Conservation (phyloP, 345 rosid genomes). For the Rhizophora mangle region DNA sequence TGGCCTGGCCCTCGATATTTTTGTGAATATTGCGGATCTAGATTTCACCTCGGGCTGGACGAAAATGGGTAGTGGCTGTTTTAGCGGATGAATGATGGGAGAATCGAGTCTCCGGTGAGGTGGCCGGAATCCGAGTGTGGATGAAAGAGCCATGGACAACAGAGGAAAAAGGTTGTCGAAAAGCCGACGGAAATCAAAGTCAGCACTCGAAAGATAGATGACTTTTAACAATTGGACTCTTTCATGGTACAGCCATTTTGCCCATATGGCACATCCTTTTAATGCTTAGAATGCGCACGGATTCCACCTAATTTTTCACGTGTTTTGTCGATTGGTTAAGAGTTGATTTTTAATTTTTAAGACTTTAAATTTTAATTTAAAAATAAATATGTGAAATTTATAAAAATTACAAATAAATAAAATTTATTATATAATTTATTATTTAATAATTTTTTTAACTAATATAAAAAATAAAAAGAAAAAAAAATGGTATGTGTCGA, state of each 20-base stretch:
- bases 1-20: neutral
- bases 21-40: neutral
- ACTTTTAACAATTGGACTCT: neutral
- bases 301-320: neutral
- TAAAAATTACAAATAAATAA: too few species aligned
- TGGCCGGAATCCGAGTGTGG: constrained; percentile 16
- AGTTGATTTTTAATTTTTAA: too few species aligned
- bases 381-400: too few species aligned
- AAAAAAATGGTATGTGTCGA: too few species aligned
- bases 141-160: constrained; percentile 31
- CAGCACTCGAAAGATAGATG: neutral
- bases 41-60: neutral
- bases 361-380: too few species aligned
- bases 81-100: constrained; percentile 14
- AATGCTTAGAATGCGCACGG: neutral
- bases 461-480: too few species aligned
- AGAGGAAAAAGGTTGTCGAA: neutral
- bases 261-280: neutral
- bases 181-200: neutral
- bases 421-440: too few species aligned
- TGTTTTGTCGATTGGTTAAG: too few species aligned
- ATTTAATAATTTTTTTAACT: too few species aligned
- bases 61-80: neutral
- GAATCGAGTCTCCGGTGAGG: constrained; percentile 18
- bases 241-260: neutral